Conservation (phyloP, 2,329 filamentous ascomycete species). For the Cladophialophora bantiana region DNA sequence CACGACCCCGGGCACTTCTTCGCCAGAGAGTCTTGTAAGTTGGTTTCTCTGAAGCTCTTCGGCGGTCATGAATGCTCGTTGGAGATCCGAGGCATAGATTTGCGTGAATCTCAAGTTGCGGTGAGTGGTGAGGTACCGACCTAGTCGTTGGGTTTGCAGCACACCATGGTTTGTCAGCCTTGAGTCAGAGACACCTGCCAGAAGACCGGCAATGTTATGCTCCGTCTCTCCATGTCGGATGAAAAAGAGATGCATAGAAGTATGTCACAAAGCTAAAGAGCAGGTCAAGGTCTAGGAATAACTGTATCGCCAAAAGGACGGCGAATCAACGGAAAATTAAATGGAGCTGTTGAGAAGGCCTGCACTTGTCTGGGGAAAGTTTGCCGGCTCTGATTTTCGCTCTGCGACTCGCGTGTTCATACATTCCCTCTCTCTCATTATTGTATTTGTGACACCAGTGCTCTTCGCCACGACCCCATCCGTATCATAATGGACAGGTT, state of each 20-base stretch:
- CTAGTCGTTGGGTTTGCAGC: conserved; percentile 77
- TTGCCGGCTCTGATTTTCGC: not conserved
- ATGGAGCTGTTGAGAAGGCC: not conserved
- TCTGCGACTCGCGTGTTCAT: not conserved
- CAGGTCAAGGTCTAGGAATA: not conserved
- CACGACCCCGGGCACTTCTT: conserved; percentile 27
- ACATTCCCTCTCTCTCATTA: not conserved
- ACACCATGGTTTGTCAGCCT: conserved; percentile 81
- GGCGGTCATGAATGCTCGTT: conserved; percentile 75
- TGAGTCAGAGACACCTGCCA: conserved; percentile 80
- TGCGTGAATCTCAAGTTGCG: conserved; percentile 70
- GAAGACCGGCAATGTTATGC: conserved; percentile 74
- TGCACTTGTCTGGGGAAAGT: not conserved
- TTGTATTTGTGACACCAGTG: not conserved
- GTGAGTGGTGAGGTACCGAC: conserved; percentile 66
- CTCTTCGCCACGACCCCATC: not conserved
- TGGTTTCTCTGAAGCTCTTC: conserved; percentile 68
- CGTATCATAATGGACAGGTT: conserved; percentile 37
- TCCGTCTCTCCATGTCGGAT: conserved; percentile 90
- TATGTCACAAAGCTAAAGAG: conserved; percentile 4
- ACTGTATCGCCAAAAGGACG: not conserved
- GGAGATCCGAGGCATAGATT: conserved; percentile 79
- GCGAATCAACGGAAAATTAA: not conserved
- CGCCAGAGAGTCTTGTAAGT: conserved; percentile 21
- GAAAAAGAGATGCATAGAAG: conserved; percentile 70